phyloP scores from a whole-genome alignment of 2,329 filamentous ascomycete genomes.

The Sporothrix luriei region DNA sequence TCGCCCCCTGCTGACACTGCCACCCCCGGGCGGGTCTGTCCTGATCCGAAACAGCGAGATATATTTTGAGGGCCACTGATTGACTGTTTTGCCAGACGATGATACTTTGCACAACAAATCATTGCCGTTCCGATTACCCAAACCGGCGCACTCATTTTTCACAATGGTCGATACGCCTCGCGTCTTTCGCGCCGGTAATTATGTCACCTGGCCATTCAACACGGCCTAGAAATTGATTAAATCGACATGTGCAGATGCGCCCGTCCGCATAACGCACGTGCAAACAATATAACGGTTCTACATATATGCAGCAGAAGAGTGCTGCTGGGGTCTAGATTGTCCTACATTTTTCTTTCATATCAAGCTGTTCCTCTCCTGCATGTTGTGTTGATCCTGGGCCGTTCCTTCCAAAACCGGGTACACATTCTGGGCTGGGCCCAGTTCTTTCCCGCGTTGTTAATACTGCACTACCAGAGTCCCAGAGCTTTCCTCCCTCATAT shows the following conservation, averaged over 20 bases:
- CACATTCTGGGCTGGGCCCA: slow-evolving; percentile 21
- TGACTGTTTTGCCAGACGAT: background rate
- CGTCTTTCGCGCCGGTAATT: background rate
- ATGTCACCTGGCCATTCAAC: slow-evolving; percentile 6
- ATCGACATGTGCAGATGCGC: slow-evolving; percentile 15
- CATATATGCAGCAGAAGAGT: slow-evolving; percentile 5
- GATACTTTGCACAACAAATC: background rate
- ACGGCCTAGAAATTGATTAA: slow-evolving; percentile 6
- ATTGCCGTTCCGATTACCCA: background rate
- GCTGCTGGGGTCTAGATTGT: slow-evolving; percentile 11
- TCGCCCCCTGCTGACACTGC: slow-evolving; percentile 19
- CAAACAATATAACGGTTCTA: slow-evolving; percentile 25
- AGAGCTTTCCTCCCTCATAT: background rate
- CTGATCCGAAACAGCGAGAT: slow-evolving; percentile 25
- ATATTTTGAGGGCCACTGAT: background rate
- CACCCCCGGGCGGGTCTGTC: slow-evolving; percentile 20
- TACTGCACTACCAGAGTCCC: background rate
- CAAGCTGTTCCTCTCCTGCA: background rate
- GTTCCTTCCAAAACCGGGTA: slow-evolving; percentile 25
- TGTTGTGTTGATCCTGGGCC: slow-evolving; percentile 6
- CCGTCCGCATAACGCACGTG: slow-evolving; percentile 1
- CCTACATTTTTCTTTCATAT: background rate
- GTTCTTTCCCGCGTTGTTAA: slow-evolving; percentile 16
- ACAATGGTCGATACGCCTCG: background rate
- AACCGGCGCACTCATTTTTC: background rate